These are phyloP conservation scores for Puccinellia tenuiflora DNA, from an alignment of 176 grass and related monocot species.

Conservation along the genomic window DNA sequence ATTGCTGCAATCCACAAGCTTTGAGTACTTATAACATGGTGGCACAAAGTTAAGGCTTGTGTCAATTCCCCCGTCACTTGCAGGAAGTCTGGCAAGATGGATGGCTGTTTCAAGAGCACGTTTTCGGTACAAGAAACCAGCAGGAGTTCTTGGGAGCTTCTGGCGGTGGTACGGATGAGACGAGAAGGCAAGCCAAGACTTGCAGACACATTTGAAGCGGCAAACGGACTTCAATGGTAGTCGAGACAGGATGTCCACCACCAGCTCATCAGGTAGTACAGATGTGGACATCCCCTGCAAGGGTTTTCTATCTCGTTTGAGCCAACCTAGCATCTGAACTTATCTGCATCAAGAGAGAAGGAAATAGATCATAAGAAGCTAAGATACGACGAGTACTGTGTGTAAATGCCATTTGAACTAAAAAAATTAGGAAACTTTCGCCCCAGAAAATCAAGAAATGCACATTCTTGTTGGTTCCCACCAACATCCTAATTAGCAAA, in stretches of 20 bases:
- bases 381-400: neutral
- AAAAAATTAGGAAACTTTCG: neutral
- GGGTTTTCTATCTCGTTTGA: neutral
- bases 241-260: conserved; percentile 24
- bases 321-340: neutral
- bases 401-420: neutral
- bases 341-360: neutral
- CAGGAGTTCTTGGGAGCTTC: conserved; percentile 2
- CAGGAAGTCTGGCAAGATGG: neutral
- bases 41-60: conserved; percentile 16
- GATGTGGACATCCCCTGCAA: neutral
- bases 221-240: conserved; percentile 30
- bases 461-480: too few species aligned
- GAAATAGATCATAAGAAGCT: neutral
- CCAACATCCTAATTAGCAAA: too few species aligned
- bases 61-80: neutral
- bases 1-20: conserved; percentile 26
- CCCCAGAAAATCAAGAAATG: too few species aligned
- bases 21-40: neutral
- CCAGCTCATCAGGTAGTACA: conserved; percentile 13
- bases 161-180: conserved; percentile 20
- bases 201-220: conserved; percentile 33
- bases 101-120: neutral
- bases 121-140: conserved; percentile 19
- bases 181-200: conserved; percentile 36